phyloP scores from a whole-genome alignment of 1,284 basidiomycete species.

The Cryptococcus neoformans region DNA sequence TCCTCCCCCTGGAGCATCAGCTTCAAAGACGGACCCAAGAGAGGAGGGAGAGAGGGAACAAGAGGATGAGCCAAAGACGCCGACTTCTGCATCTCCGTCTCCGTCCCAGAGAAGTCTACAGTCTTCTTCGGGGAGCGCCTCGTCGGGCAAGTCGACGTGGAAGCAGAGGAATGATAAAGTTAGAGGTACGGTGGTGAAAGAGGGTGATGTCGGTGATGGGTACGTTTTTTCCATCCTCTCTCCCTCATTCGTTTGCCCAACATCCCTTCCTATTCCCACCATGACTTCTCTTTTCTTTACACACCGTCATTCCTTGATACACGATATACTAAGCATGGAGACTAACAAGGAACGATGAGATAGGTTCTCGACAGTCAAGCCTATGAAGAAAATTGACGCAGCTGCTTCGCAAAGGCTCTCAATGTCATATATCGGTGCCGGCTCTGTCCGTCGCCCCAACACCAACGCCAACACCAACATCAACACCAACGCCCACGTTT shows the following conservation, averaged over 20 bases:
- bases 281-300: background rate
- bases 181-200: slow-evolving; percentile 70
- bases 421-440: slow-evolving; percentile 68
- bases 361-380: slow-evolving; percentile 77
- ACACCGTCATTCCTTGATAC: too few relatives aligned
- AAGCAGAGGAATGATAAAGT: slow-evolving; percentile 66
- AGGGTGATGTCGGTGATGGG: slow-evolving; percentile 78
- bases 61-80: background rate
- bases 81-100: slow-evolving; percentile 19
- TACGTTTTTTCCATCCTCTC: slow-evolving; percentile 20
- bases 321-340: too few relatives aligned
- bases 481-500: too few relatives aligned
- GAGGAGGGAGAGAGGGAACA: background rate
- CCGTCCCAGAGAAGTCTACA: too few relatives aligned
- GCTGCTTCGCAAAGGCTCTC: slow-evolving; percentile 72
- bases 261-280: background rate
- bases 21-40: background rate
- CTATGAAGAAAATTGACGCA: slow-evolving; percentile 85
- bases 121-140: slow-evolving; percentile 2
- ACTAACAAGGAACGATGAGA: background rate
- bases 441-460: slow-evolving; percentile 12
- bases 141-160: slow-evolving; percentile 31
- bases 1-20: background rate
- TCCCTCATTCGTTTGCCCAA: too few relatives aligned
- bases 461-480: too few relatives aligned